These are phyloP conservation scores for Mimosa bimucronata DNA, from an alignment of 306 rosid species.

Conservation along the genomic window DNA sequence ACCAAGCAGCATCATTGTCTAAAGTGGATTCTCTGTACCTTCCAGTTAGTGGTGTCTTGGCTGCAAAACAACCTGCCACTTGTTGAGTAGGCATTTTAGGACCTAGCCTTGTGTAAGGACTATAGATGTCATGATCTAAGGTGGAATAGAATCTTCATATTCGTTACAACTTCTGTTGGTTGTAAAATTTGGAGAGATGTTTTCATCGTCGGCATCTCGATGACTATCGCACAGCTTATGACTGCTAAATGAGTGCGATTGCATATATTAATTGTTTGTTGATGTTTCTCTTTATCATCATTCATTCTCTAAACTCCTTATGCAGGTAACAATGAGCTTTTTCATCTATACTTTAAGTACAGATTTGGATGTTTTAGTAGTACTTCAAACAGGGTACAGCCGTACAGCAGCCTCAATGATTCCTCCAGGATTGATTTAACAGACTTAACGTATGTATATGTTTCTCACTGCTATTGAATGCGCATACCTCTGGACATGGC, in stretches of 20 bases:
- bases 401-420: constrained; percentile 52
- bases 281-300: constrained; percentile 7
- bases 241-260: no score
- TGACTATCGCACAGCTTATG: not conserved
- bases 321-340: constrained; percentile 48
- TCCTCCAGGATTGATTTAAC: constrained; percentile 56
- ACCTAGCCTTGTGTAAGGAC: not conserved
- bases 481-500: constrained; percentile 5
- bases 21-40: not conserved
- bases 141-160: not conserved
- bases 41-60: not conserved
- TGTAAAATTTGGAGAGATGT: not conserved
- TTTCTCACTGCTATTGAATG: constrained; percentile 25
- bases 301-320: not conserved
- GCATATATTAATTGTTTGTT: no score
- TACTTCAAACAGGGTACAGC: constrained; percentile 45
- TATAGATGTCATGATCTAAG: not conserved
- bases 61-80: constrained; percentile 6
- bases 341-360: constrained; percentile 37
- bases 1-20: not conserved
- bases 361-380: constrained; percentile 42
- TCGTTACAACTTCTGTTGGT: not conserved
- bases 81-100: not conserved
- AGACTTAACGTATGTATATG: constrained; percentile 75
- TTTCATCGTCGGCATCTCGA: not conserved